Base-by-base conservation (phyloP, 495 filamentous ascomycete species). In the Penicillium cataractarum region DNA sequence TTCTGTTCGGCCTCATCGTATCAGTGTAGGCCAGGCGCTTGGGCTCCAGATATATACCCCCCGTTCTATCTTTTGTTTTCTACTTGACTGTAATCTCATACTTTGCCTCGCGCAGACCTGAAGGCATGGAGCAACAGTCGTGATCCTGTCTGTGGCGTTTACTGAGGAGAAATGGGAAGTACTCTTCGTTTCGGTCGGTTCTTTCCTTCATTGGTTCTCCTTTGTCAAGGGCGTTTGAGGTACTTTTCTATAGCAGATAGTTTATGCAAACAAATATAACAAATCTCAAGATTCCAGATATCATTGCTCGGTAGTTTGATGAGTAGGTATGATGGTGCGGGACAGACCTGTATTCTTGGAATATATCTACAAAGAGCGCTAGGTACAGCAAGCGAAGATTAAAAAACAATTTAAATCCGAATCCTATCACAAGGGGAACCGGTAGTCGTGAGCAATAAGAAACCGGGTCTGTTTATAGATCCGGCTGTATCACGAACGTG, bases 321-420 rank as follows among this genome's bases (percentile, higher is more conserved):
- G 19, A 12, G 22, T 2, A 17, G 15, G 22, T 55, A 49, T 39
- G 40, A 61, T 21, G 32, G 56, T n/a, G 21, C n/a, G n/a, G n/a
- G n/a, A 32, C 21, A 55, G 57, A 51, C 31, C n/a, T 65, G 39
- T 39, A 58, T 62, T 65, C 59, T 65, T 55, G 64, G 40, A 55
- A 58, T 62, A 62, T 70, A 70, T 70, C 62, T 70, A 70, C 67
- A 70, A 52, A 60, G 44, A 46, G 49, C 57, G 57, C 67, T 70
- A 67, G 59, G 60, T 63, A 70, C 59, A 60, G 62, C 65, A 67
- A 59, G 22, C 24, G 48, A 65, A 51, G 32, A 63, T 58, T 55
- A 31, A 44, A 55, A 48, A 6, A 27, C 21, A 24, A 55, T 32
- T 15, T 17, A 50, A 27, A 32, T 42, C 39, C 24, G 19, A n/a